Percentiles rank a stretch among this genome's conserved stretches.
phyloP scores from a whole-genome alignment of 441 rosid genomes.

The Pelargonium citronellum region DNA sequence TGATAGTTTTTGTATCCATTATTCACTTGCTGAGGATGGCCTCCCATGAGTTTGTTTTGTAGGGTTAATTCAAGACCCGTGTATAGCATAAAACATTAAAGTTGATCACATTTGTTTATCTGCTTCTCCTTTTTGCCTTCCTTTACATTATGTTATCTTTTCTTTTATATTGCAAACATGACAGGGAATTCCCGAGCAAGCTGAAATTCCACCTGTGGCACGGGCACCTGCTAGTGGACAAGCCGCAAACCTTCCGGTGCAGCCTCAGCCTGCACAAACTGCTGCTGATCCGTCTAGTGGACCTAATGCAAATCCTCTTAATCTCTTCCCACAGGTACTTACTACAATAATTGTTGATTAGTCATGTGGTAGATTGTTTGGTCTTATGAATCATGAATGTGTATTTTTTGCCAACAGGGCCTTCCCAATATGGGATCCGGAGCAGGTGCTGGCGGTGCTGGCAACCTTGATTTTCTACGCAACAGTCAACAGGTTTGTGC shows the following conservation, averaged over 20 bases:
- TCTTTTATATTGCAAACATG: constrained; percentile 12
- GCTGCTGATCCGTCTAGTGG: constrained; percentile 49
- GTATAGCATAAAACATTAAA: no score
- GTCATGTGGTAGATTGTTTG: background rate
- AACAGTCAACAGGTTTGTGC: constrained; percentile 93
- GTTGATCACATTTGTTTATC: background rate
- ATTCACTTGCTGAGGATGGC: no score
- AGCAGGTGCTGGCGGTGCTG: constrained; percentile 53
- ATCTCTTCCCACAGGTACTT: constrained; percentile 86
- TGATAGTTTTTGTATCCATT: background rate
- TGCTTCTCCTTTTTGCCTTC: background rate
- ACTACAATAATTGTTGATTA: background rate
- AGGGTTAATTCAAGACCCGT: no score
- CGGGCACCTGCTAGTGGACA: constrained; percentile 49
- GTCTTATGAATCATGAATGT: constrained; percentile 7
- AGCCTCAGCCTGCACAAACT: constrained; percentile 47
- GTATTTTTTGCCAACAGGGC: constrained; percentile 40
- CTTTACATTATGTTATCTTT: background rate
- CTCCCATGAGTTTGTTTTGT: no score
- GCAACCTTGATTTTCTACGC: constrained; percentile 73
- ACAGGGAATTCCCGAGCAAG: constrained; percentile 93
- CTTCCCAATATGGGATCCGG: constrained; percentile 79
- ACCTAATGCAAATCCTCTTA: constrained; percentile 90
- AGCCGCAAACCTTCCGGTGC: constrained; percentile 45
- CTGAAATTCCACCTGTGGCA: constrained; percentile 62